phyloP scores from a whole-genome alignment of 805 yeast genomes.

The Candida alai region DNA sequence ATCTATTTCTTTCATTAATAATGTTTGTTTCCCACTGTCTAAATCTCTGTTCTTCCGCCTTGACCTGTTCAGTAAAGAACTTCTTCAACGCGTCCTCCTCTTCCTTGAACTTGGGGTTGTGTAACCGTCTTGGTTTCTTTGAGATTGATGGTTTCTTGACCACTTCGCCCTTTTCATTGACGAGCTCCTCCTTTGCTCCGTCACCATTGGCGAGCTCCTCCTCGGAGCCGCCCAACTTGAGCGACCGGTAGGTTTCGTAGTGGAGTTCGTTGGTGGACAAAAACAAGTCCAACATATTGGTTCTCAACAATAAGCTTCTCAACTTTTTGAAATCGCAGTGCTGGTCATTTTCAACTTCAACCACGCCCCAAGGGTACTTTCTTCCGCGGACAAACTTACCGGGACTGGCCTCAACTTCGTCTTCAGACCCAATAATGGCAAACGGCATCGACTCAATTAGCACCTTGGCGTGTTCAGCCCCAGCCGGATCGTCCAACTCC shows the following conservation, averaged over 20 bases:
- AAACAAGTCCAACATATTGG: constrained; percentile 79
- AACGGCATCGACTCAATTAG: constrained; percentile 83
- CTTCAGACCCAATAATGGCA: constrained; percentile 77
- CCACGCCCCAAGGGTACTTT: constrained; percentile 87
- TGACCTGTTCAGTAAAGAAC: constrained; percentile 92
- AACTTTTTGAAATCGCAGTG: constrained; percentile 84
- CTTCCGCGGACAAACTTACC: constrained; percentile 74
- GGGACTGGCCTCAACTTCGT: constrained; percentile 56
- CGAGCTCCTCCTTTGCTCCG: constrained; percentile 26
- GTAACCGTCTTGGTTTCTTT: constrained; percentile 53
- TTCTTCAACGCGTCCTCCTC: constrained; percentile 93
- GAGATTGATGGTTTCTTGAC: constrained; percentile 22
- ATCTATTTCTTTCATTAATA: constrained; percentile 88
- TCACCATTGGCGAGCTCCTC: constrained; percentile 36
- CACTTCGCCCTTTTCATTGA: constrained; percentile 29
- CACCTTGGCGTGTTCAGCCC: constrained; percentile 76
- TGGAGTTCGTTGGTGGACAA: constrained; percentile 77
- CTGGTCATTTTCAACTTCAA: constrained; percentile 79
- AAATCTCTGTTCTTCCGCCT: constrained; percentile 94
- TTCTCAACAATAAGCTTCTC: constrained; percentile 73
- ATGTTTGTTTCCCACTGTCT: constrained; percentile 98
- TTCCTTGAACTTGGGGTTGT: constrained; percentile 90
- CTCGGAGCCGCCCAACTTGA: constrained; percentile 51
- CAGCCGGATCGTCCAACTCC: constrained; percentile 68
- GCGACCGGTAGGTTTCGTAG: constrained; percentile 73